Percentiles rank a stretch among this genome's conserved stretches.
These are phyloP conservation scores for Aspergillus sp. DNA, from an alignment of 2,329 filamentous ascomycete species.

Conservation along the genomic window DNA sequence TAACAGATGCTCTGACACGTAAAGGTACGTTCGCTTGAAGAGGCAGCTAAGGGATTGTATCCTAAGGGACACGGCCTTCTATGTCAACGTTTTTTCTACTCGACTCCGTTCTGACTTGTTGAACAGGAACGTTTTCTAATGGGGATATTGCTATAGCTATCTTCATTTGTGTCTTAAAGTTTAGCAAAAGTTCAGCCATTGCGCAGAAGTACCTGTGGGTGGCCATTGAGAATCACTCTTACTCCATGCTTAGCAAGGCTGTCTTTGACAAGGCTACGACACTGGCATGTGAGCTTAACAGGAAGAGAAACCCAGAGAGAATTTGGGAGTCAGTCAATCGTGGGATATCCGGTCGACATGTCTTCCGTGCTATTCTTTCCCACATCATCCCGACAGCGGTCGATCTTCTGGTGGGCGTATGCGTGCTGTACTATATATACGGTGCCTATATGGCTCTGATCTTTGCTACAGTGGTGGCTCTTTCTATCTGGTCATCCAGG, in stretches of 20 bases:
- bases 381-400: slow-evolving; percentile 55
- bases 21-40: slow-evolving; percentile 29
- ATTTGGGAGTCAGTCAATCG: slow-evolving; percentile 60
- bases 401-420: slow-evolving; percentile 56
- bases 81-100: background rate
- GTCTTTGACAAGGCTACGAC: slow-evolving; percentile 62
- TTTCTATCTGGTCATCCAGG: slow-evolving; percentile 48
- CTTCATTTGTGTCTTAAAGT: slow-evolving; percentile 43
- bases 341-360: slow-evolving; percentile 52
- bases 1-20: slow-evolving; percentile 62
- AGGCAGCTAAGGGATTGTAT: slow-evolving; percentile 4
- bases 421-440: slow-evolving; percentile 57
- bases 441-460: slow-evolving; percentile 54
- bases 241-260: slow-evolving; percentile 52
- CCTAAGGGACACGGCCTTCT: background rate
- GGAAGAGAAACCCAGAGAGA: slow-evolving; percentile 57
- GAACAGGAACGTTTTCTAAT: slow-evolving; percentile 42
- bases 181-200: slow-evolving; percentile 46
- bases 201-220: slow-evolving; percentile 48
- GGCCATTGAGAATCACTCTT: slow-evolving; percentile 52
- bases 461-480: slow-evolving; percentile 39
- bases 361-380: slow-evolving; percentile 56
- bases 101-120: background rate
- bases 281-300: slow-evolving; percentile 66
- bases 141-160: slow-evolving; percentile 48